phyloP scores from a whole-genome alignment of 2,329 filamentous ascomycete genomes.

The Ophiosphaerella narmari region DNA sequence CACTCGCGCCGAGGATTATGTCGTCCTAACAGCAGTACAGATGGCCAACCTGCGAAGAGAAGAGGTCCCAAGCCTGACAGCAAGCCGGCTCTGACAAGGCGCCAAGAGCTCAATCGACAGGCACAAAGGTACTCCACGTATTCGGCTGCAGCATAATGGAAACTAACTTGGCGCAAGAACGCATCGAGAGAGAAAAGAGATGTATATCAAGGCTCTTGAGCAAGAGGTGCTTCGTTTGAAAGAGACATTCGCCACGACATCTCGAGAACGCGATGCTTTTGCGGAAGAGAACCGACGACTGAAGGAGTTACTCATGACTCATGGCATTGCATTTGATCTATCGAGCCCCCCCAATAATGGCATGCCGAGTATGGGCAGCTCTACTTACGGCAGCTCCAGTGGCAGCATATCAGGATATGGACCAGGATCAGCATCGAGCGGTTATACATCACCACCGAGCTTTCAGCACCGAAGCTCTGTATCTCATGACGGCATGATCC shows the following conservation, averaged over 20 bases:
- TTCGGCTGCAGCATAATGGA: background rate
- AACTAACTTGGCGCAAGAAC: constrained; percentile 63
- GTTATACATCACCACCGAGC: constrained; percentile 52
- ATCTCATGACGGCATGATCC: constrained; percentile 33
- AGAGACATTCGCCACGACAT: constrained; percentile 75
- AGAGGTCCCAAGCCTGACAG: constrained; percentile 95
- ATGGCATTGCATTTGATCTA: constrained; percentile 63
- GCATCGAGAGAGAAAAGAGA: constrained; percentile 93
- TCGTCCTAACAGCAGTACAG: constrained; percentile 48
- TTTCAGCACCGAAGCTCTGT: constrained; percentile 36
- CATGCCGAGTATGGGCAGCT: constrained; percentile 42
- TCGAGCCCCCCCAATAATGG: constrained; percentile 41
- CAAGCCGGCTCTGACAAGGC: constrained; percentile 87
- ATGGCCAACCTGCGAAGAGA: constrained; percentile 84
- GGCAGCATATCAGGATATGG: constrained; percentile 68
- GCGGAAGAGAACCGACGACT: constrained; percentile 80
- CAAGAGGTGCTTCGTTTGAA: constrained; percentile 88
- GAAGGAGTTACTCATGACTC: constrained; percentile 62
- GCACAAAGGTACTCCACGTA: constrained; percentile 77
- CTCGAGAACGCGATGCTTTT: constrained; percentile 75
- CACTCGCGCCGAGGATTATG: background rate
- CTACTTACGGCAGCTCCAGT: constrained; percentile 51
- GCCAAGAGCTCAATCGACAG: constrained; percentile 93
- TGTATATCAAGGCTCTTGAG: constrained; percentile 93
- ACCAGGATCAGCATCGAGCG: constrained; percentile 51